Conservation (phyloP, 2,329 filamentous ascomycete species). For the Epichloe baconii region DNA sequence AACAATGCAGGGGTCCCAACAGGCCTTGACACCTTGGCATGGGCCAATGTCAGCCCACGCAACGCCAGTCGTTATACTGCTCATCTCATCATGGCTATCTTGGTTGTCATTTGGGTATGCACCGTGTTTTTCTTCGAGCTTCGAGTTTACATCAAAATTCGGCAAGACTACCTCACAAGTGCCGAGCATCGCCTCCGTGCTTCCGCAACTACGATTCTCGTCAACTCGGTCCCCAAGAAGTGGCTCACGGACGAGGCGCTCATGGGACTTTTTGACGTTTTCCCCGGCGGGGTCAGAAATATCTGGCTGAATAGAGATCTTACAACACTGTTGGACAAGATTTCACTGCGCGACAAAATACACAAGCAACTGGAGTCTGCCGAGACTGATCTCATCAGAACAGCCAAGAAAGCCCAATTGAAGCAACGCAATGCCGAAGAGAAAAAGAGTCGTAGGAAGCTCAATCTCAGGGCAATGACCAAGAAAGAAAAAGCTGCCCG, state of each 20-base stretch:
- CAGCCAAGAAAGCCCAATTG: constrained; percentile 66
- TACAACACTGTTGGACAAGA: constrained; percentile 71
- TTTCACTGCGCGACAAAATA: constrained; percentile 58
- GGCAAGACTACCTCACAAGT: constrained; percentile 88
- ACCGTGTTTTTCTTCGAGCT: constrained; percentile 79
- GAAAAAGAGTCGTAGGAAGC: constrained; percentile 46
- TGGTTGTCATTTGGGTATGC: constrained; percentile 73
- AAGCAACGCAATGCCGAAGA: constrained; percentile 52
- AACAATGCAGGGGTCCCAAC: constrained; percentile 17
- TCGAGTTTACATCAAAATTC: constrained; percentile 76
- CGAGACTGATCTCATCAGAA: constrained; percentile 71
- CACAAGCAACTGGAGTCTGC: constrained; percentile 64
- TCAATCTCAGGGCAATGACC: constrained; percentile 33
- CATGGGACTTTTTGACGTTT: constrained; percentile 80
- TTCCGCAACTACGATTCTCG: constrained; percentile 88
- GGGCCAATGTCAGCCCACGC: constrained; percentile 64
- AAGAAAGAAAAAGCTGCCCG: constrained; percentile 37
- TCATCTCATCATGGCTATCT: constrained; percentile 67
- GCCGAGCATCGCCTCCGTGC: constrained; percentile 87
- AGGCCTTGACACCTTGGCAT: constrained; percentile 72
- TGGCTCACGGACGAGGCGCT: constrained; percentile 81
- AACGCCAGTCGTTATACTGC: constrained; percentile 66
- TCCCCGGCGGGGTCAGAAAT: constrained; percentile 86
- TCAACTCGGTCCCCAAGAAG: constrained; percentile 78
- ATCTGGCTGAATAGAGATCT: constrained; percentile 94